These are phyloP conservation scores for Lyophyllum decastes DNA, from an alignment of 768 basidiomycete genomes.

Conservation along the genomic window DNA sequence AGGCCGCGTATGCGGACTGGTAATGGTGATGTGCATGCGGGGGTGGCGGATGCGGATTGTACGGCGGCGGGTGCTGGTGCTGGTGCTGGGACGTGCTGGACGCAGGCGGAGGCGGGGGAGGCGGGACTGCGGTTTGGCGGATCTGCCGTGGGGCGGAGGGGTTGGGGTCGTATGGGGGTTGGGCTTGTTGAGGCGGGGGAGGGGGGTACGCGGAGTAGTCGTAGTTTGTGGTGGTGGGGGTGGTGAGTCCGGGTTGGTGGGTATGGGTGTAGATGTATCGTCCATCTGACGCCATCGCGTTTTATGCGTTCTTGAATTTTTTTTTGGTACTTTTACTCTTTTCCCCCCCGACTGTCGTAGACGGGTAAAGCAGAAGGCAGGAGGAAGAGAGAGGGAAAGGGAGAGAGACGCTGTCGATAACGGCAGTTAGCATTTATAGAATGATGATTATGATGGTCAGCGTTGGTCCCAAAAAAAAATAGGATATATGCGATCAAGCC, in stretches of 20 bases:
- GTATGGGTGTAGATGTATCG: constrained; percentile 56
- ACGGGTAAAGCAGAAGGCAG: neutral
- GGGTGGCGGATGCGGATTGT: constrained; percentile 20
- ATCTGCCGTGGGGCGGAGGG: neutral
- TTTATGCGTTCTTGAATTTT: no score
- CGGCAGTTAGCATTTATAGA: neutral
- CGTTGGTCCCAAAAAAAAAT: neutral
- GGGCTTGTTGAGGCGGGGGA: neutral
- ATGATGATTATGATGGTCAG: neutral
- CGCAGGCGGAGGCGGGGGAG: neutral
- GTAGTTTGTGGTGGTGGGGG: neutral
- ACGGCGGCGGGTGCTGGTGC: constrained; percentile 26
- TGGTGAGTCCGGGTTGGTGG: neutral
- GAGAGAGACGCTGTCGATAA: neutral
- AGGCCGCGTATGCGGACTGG: neutral
- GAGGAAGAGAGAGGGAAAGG: neutral
- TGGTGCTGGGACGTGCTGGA: neutral
- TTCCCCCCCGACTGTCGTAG: no score
- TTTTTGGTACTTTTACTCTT: no score
- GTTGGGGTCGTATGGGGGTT: neutral
- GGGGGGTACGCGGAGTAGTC: neutral
- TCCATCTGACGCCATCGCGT: constrained; percentile 48
- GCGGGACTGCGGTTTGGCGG: neutral
- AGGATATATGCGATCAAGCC: neutral
- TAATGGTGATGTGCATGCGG: neutral